phyloP scores from a whole-genome alignment of 2,329 filamentous ascomycete genomes.

The Ramularia collo-cygni region DNA sequence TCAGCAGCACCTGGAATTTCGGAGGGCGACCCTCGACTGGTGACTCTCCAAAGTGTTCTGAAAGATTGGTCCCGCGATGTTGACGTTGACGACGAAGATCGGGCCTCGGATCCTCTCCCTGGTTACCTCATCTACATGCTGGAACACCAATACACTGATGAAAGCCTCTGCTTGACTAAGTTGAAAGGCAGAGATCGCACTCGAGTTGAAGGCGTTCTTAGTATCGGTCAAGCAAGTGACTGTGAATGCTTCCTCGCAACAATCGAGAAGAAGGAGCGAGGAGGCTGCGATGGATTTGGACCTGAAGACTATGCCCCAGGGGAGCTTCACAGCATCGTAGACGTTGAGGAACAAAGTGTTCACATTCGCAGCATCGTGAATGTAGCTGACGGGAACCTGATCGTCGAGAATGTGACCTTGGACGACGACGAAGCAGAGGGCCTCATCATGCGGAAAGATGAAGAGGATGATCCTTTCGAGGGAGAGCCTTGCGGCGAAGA shows the following conservation, averaged over 20 bases:
- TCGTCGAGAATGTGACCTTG: constrained; percentile 8
- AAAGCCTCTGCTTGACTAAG: constrained; percentile 15
- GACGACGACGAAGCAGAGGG: constrained; percentile 10
- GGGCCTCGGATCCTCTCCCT: too few relatives aligned
- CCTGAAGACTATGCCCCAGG: constrained; percentile 1
- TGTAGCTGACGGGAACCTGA: constrained; percentile 9
- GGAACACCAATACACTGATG: constrained; percentile 24
- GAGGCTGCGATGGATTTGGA: neutral
- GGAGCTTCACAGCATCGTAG: constrained; percentile 7
- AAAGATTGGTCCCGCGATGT: too few relatives aligned
- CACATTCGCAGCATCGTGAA: constrained; percentile 12
- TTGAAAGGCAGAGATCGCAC: constrained; percentile 22
- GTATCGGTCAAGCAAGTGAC: constrained; percentile 12
- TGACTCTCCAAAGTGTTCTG: too few relatives aligned
- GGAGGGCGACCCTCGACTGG: too few relatives aligned
- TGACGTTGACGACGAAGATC: neutral
- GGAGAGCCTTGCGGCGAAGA: constrained; percentile 26
- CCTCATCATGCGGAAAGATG: constrained; percentile 12
- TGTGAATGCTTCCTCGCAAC: constrained; percentile 16
- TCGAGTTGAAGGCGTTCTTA: neutral
- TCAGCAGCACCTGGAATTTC: too few relatives aligned
- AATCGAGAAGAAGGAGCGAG: constrained; percentile 1
- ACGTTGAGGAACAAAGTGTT: constrained; percentile 6
- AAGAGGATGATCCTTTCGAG: constrained; percentile 14
- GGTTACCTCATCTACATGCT: constrained; percentile 18